Percentiles rank a stretch among this genome's conserved stretches.
Evolutionary conservation across 2,329 filamentous ascomycete species (phyloP).

Genomic region (Rosellinia necatrix): DNA sequence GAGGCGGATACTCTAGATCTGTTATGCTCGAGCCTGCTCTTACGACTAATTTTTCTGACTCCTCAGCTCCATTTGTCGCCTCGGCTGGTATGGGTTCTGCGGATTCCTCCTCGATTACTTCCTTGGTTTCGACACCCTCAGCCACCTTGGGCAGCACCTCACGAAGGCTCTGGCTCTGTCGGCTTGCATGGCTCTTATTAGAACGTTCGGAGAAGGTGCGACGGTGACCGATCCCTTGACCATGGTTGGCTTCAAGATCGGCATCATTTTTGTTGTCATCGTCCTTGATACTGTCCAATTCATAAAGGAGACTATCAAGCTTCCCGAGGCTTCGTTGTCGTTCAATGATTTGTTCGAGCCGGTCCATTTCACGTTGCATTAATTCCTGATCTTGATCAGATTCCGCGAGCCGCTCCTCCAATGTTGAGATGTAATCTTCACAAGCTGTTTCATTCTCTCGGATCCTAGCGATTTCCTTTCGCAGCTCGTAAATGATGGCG

Average conservation of each 20-base stretch:
- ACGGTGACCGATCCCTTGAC: constrained; percentile 50
- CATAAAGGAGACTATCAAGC: constrained; percentile 87
- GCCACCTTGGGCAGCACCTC: constrained; percentile 60
- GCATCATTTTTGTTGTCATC: constrained; percentile 50
- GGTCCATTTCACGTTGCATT: constrained; percentile 95
- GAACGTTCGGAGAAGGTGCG: constrained; percentile 57
- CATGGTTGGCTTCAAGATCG: constrained; percentile 41
- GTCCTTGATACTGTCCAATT: constrained; percentile 79
- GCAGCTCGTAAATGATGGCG: constrained; percentile 80
- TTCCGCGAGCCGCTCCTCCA: constrained; percentile 94
- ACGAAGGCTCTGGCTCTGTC: constrained; percentile 55
- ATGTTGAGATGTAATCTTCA: constrained; percentile 95
- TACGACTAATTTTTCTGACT: constrained; percentile 23
- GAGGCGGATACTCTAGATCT: constrained; percentile 49
- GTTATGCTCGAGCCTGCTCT: constrained; percentile 9
- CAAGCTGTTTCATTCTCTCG: constrained; percentile 88
- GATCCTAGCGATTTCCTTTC: constrained; percentile 86
- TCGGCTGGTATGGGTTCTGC: constrained; percentile 28
- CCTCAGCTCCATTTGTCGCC: constrained; percentile 13
- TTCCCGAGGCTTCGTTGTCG: constrained; percentile 94
- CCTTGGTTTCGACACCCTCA: constrained; percentile 40
- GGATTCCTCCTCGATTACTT: constrained; percentile 38
- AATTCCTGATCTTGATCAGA: constrained; percentile 94
- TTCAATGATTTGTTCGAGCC: constrained; percentile 92
- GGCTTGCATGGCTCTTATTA: constrained; percentile 58